phyloP scores from a whole-genome alignment of 176 grass and related monocot genomes.

The Lolium rigidum region DNA sequence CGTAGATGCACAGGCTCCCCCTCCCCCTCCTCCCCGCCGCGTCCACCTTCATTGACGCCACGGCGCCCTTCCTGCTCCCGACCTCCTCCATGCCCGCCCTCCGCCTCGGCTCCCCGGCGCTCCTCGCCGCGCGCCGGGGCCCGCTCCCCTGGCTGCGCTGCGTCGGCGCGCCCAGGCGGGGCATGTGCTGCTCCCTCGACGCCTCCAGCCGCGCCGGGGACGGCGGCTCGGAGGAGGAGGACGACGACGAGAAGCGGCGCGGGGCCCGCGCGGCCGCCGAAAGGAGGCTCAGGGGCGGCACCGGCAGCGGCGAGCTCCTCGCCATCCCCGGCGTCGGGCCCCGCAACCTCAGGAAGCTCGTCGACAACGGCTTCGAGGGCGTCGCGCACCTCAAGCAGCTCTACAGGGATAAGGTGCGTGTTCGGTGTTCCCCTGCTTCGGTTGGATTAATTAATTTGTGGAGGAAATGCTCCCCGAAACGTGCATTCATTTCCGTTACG shows the following conservation, averaged over 20 bases:
- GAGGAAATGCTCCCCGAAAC: neutral
- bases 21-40: constrained; percentile 34
- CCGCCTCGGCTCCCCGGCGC: constrained; percentile 48
- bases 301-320: constrained; percentile 68
- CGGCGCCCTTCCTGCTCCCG: constrained; percentile 31
- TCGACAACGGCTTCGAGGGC: constrained; percentile 90
- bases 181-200: constrained; percentile 45
- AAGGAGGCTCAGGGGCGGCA: constrained; percentile 64
- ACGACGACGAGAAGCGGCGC: constrained; percentile 41
- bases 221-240: constrained; percentile 37
- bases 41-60: constrained; percentile 47
- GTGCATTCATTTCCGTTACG: neutral
- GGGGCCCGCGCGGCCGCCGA: constrained; percentile 35
- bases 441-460: neutral
- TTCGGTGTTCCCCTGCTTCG: neutral
- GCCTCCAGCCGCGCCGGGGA: constrained; percentile 28
- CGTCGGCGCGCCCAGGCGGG: neutral
- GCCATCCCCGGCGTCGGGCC: constrained; percentile 82
- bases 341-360: constrained; percentile 91
- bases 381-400: constrained; percentile 95
- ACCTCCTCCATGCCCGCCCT: constrained; percentile 58
- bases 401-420: constrained; percentile 86
- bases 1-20: constrained; percentile 57
- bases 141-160: constrained; percentile 42
- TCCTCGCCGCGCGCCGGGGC: constrained; percentile 24